A percentile compares a stretch with the other conserved stretches of the same genome.
These are phyloP conservation scores for Aspergillus ustus DNA, from an alignment of 2,329 filamentous ascomycete genomes.

Conservation along the genomic window DNA sequence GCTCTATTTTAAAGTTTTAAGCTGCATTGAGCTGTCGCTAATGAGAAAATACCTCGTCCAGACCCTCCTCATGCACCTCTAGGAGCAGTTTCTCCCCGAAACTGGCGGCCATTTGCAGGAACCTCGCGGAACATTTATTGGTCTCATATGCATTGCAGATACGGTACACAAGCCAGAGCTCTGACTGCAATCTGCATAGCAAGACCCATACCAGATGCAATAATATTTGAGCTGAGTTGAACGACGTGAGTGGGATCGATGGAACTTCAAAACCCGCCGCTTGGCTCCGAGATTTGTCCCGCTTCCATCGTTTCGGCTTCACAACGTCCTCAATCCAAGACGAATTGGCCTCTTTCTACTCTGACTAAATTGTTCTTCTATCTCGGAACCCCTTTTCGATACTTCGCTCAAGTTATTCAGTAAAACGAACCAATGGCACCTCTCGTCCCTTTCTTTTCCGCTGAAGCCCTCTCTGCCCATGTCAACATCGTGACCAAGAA, in stretches of 20 bases:
- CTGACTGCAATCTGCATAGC: background rate
- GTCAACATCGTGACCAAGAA: slow-evolving; percentile 53
- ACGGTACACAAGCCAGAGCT: background rate
- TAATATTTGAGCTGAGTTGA: background rate
- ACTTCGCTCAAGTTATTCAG: background rate
- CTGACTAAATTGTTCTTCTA: background rate
- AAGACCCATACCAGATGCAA: background rate
- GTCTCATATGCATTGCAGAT: slow-evolving; percentile 2
- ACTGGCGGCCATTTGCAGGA: slow-evolving; percentile 34
- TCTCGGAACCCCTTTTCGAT: background rate
- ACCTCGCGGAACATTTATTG: background rate
- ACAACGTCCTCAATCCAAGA: background rate
- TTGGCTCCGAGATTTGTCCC: slow-evolving; percentile 12
- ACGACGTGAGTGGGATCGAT: background rate
- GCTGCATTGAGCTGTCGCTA: background rate
- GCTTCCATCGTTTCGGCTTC: background rate
- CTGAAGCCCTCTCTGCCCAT: slow-evolving; percentile 55
- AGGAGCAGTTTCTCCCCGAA: slow-evolving; percentile 59
- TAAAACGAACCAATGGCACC: slow-evolving; percentile 56
- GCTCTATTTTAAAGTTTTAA: background rate
- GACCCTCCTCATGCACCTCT: slow-evolving; percentile 54
- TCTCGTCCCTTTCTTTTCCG: slow-evolving; percentile 57
- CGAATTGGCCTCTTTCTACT: background rate
- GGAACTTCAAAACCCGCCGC: background rate
- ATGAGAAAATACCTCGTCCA: slow-evolving; percentile 53